Conservation (phyloP, 23 red algal genomes). For the Gracilariopsis chorda region DNA sequence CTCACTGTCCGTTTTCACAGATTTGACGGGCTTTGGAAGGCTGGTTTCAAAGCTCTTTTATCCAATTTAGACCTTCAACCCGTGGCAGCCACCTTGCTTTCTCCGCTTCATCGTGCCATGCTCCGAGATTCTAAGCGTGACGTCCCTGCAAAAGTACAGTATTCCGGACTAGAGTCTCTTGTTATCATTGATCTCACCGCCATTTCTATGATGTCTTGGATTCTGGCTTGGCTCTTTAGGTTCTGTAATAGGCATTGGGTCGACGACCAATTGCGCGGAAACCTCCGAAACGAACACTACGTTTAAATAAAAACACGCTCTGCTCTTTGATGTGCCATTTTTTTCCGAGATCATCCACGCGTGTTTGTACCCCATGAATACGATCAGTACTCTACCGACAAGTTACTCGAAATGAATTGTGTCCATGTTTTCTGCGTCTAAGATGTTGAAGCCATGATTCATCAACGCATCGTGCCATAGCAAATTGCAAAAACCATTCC, state of each 20-base stretch:
- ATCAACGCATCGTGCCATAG: constrained; percentile 23
- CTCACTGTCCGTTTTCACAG: constrained; percentile 28
- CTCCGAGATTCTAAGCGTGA: constrained; percentile 2
- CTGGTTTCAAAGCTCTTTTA: constrained; percentile 31
- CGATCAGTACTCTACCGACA: not conserved
- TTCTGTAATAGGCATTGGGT: constrained; percentile 56
- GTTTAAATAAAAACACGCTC: constrained; percentile 53
- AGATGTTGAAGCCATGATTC: constrained; percentile 50
- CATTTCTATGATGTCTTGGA: constrained; percentile 38
- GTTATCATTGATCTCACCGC: constrained; percentile 55
- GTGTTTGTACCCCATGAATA: constrained; percentile 65
- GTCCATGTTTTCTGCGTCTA: constrained; percentile 61
- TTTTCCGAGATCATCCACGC: constrained; percentile 5
- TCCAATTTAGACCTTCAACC: constrained; percentile 50
- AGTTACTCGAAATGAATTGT: constrained; percentile 77
- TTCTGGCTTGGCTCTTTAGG: constrained; percentile 36
- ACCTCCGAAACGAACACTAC: constrained; percentile 67
- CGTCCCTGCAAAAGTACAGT: constrained; percentile 86
- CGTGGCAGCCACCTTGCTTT: constrained; percentile 71
- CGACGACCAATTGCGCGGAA: constrained; percentile 50
- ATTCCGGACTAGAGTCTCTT: constrained; percentile 51
- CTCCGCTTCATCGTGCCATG: constrained; percentile 76
- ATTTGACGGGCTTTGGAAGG: constrained; percentile 30
- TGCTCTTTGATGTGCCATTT: not conserved
- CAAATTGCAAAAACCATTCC: constrained; percentile 62